Evolutionary conservation across 768 basidiomycete genomes (phyloP).

Genomic region (Rhodocollybia butyracea): DNA sequence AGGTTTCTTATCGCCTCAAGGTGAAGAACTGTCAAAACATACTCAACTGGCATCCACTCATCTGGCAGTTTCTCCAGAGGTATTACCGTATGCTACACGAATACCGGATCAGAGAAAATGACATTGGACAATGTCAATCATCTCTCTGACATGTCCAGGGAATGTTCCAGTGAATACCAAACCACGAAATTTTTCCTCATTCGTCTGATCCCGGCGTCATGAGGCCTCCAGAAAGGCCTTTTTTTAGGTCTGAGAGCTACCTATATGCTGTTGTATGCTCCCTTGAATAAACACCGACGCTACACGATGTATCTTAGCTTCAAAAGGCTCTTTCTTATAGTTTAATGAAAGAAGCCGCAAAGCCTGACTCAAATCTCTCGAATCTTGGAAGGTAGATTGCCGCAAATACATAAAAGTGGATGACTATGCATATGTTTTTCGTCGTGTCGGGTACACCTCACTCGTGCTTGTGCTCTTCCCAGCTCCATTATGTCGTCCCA

Average conservation of each 20-base stretch:
- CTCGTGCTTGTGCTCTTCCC: neutral
- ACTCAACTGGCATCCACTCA: neutral
- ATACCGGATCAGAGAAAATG: neutral
- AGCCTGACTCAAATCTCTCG: neutral
- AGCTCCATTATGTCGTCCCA: neutral
- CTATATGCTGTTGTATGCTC: neutral
- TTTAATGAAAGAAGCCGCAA: slow-evolving; percentile 5
- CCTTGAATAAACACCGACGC: neutral
- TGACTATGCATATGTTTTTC: neutral
- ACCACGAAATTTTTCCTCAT: neutral
- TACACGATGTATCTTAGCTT: slow-evolving; percentile 3
- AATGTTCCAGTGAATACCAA: neutral
- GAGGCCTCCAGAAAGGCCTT: neutral
- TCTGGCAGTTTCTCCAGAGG: neutral
- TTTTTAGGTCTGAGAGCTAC: neutral
- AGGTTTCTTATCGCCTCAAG: slow-evolving; percentile 3
- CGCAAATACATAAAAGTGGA: slow-evolving; percentile 4
- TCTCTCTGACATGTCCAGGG: neutral
- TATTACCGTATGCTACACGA: neutral
- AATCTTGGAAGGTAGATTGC: slow-evolving; percentile 6
- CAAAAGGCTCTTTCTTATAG: slow-evolving; percentile 4
- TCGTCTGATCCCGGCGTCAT: slow-evolving; percentile 4
- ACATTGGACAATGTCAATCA: slow-evolving; percentile 5
- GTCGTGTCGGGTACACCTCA: neutral
- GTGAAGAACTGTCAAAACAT: neutral